These are phyloP conservation scores for Stephanodiscus triporus DNA, from an alignment of 108 stramenopile species.

Conservation along the genomic window DNA sequence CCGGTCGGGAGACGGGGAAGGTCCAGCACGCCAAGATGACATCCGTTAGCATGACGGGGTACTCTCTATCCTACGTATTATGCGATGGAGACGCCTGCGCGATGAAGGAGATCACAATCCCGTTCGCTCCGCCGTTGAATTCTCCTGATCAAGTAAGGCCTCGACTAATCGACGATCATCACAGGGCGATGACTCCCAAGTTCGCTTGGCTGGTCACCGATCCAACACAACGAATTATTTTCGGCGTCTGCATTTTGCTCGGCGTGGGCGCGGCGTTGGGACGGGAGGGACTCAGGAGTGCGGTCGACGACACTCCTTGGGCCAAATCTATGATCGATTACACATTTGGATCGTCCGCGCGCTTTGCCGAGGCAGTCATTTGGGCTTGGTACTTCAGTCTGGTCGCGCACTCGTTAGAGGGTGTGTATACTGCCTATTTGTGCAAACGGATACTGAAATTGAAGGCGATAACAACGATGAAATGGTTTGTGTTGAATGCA, in stretches of 20 bases:
- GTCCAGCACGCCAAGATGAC: constrained; percentile 21
- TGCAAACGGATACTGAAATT: constrained; percentile 1
- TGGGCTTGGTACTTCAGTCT: constrained; percentile 13
- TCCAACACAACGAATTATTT: constrained; percentile 6
- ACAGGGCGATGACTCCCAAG: constrained; percentile 23
- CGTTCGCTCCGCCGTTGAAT: constrained; percentile 31
- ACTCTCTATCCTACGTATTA: constrained; percentile 10
- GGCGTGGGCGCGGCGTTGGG: constrained; percentile 5
- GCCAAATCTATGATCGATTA: neutral
- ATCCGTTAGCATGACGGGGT: constrained; percentile 7
- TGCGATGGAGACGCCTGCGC: constrained; percentile 14
- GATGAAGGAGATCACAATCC: constrained; percentile 16
- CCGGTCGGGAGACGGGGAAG: neutral
- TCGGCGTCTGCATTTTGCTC: constrained; percentile 11
- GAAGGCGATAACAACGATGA: constrained; percentile 1
- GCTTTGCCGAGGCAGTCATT: constrained; percentile 11
- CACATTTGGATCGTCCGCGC: constrained; percentile 3
- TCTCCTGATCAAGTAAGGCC: constrained; percentile 18
- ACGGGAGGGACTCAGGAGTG: neutral
- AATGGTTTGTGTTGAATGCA: constrained; percentile 16
- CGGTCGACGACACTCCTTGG: constrained; percentile 13
- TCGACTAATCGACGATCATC: constrained; percentile 31
- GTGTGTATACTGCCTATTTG: constrained; percentile 5
- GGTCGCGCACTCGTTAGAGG: constrained; percentile 6
- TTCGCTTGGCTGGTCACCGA: constrained; percentile 36